phyloP scores from a whole-genome alignment of 2,329 filamentous ascomycete species.

The Fusarium sp. region DNA sequence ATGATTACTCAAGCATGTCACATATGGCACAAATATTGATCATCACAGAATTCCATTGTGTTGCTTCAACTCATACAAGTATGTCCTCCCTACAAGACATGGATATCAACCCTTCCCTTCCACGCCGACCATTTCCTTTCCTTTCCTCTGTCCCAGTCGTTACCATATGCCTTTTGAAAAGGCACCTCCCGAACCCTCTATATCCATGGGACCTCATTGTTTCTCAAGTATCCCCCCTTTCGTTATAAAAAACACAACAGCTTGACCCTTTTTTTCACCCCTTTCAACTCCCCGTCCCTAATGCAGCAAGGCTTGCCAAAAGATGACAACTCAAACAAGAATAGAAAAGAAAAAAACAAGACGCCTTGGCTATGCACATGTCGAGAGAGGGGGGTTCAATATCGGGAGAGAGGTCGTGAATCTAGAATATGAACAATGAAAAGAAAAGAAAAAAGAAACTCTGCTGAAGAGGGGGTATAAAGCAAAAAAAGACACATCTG shows the following conservation, averaged over 20 bases:
- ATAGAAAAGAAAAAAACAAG: slow-evolving; percentile 24
- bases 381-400: slow-evolving; percentile 20
- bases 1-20: neutral
- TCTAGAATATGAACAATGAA: slow-evolving; percentile 6
- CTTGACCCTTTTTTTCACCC: slow-evolving; percentile 2
- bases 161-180: neutral
- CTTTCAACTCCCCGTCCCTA: slow-evolving; percentile 40
- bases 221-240: neutral
- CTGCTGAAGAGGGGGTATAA: slow-evolving; percentile 37
- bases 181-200: slow-evolving; percentile 7
- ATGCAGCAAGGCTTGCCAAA: slow-evolving; percentile 17
- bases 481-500: slow-evolving; percentile 39
- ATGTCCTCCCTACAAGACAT: neutral
- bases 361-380: slow-evolving; percentile 45
- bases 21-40: neutral
- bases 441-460: neutral
- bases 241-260: neutral
- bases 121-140: neutral
- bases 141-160: neutral
- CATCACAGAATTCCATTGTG: neutral
- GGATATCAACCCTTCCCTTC: neutral
- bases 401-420: slow-evolving; percentile 6
- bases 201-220: neutral
- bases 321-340: neutral
- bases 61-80: slow-evolving; percentile 5